phyloP scores from a whole-genome alignment of 495 filamentous ascomycete genomes.

The Penicillium paradoxum region DNA sequence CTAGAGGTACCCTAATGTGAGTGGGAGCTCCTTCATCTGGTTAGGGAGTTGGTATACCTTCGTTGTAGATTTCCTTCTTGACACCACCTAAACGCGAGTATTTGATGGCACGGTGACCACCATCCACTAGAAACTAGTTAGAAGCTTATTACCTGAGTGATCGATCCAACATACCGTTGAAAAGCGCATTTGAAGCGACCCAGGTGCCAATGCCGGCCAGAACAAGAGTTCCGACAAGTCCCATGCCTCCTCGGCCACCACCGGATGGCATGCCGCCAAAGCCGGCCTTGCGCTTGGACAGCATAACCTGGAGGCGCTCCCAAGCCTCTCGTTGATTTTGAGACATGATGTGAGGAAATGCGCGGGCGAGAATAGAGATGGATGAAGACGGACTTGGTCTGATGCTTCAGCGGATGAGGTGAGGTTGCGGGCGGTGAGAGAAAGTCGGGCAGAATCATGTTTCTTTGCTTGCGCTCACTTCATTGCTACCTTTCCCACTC shows the following conservation, averaged over 20 bases:
- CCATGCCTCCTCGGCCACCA: conserved; percentile 42
- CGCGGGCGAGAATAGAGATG: conserved; percentile 11
- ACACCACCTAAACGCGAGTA: conserved; percentile 93
- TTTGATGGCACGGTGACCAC: conserved; percentile 98
- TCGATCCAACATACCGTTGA: conserved; percentile 63
- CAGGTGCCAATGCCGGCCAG: conserved; percentile 61
- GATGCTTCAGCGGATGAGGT: conserved; percentile 23
- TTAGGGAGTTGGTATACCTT: conserved; percentile 61
- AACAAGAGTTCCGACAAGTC: conserved; percentile 46
- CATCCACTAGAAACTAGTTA: conserved; percentile 65
- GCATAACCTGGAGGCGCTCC: conserved; percentile 57
- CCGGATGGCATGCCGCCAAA: conserved; percentile 46
- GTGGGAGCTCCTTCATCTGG: conserved; percentile 8
- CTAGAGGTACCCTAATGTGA: conserved; percentile 41
- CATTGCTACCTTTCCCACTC: conserved; percentile 4
- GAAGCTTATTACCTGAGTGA: not conserved
- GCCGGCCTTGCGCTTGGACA: conserved; percentile 49
- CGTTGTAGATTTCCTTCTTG: conserved; percentile 88
- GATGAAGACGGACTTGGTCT: conserved; percentile 18
- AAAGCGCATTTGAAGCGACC: conserved; percentile 77
- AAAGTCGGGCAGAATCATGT: conserved; percentile 27
- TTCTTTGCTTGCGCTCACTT: conserved; percentile 12
- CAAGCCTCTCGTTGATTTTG: conserved; percentile 60
- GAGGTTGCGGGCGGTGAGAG: conserved; percentile 11
- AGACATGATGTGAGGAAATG: conserved; percentile 41